Evolutionary conservation across 2,329 filamentous ascomycete genomes (phyloP).

Genomic region (Daldinia sp.): DNA sequence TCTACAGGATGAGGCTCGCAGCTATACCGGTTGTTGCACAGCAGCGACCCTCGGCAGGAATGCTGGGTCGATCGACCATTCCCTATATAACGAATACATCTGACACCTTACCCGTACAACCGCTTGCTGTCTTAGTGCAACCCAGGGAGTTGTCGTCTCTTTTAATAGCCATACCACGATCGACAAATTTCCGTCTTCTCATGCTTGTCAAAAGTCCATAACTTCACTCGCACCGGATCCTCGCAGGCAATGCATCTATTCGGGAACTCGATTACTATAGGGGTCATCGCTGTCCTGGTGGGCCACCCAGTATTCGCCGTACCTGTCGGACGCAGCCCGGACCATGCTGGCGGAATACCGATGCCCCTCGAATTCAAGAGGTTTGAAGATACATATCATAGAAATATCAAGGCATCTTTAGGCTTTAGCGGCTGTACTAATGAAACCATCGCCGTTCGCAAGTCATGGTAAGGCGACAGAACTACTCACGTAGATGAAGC

Average conservation of each 20-base stretch:
- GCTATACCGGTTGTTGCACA: constrained; percentile 2
- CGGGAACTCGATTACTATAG: constrained; percentile 2
- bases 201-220: not conserved
- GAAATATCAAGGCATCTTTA: constrained; percentile 27
- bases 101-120: constrained; percentile 10
- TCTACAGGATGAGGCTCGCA: constrained; percentile 5
- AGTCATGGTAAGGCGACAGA: constrained; percentile 33
- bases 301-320: constrained; percentile 14
- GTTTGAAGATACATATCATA: constrained; percentile 31
- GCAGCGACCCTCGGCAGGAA: constrained; percentile 5
- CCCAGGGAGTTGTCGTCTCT: constrained; percentile 6
- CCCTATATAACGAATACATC: constrained; percentile 23
- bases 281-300: constrained; percentile 13
- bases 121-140: constrained; percentile 1
- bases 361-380: constrained; percentile 31
- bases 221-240: not conserved
- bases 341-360: constrained; percentile 16
- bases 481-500: not conserved
- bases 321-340: not conserved
- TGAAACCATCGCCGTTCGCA: constrained; percentile 23
- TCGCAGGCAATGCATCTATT: constrained; percentile 19
- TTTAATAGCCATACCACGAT: not conserved
- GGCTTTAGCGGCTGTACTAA: constrained; percentile 22
- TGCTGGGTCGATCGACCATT: not conserved
- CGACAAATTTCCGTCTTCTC: not conserved